Percentiles rank a stretch among this genome's conserved stretches.
These are phyloP conservation scores for Diplodia scrobiculata DNA, from an alignment of 2,329 filamentous ascomycete species.

Conservation along the genomic window DNA sequence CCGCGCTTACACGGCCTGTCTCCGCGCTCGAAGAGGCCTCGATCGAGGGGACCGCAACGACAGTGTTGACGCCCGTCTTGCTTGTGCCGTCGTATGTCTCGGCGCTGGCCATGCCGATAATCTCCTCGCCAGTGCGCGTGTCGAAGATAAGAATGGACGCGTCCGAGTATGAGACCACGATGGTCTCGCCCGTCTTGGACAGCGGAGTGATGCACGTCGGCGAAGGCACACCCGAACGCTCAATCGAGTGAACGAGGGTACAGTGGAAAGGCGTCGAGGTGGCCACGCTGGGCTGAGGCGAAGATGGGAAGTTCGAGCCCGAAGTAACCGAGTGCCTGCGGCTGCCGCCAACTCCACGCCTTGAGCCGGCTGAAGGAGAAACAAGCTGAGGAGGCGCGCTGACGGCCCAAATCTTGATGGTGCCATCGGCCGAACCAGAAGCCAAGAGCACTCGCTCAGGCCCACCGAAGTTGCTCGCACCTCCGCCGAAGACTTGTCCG, in stretches of 20 bases:
- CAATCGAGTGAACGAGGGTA: constrained; percentile 84
- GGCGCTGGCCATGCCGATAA: constrained; percentile 87
- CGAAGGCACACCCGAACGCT: constrained; percentile 67
- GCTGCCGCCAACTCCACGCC: constrained; percentile 71
- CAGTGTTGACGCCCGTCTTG: constrained; percentile 82
- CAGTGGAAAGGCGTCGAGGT: constrained; percentile 85
- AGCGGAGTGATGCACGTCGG: constrained; percentile 92
- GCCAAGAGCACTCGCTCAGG: constrained; percentile 86
- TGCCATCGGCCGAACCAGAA: constrained; percentile 87
- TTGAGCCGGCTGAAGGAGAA: constrained; percentile 73
- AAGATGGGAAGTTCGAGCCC: constrained; percentile 86
- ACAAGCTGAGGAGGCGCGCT: constrained; percentile 84
- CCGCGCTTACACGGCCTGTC: constrained; percentile 63
- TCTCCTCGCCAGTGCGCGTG: constrained; percentile 85
- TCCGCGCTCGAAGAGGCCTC: constrained; percentile 63
- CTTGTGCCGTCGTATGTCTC: constrained; percentile 91
- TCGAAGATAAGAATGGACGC: constrained; percentile 90
- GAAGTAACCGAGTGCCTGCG: constrained; percentile 92
- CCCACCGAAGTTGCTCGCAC: constrained; percentile 71
- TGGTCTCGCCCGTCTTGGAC: constrained; percentile 78
- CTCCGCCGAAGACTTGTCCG: constrained; percentile 74
- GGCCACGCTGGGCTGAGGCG: constrained; percentile 84
- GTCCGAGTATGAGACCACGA: constrained; percentile 91
- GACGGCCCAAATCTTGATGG: constrained; percentile 90
- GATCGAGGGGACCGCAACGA: constrained; percentile 83